Base-by-base conservation (phyloP, 768 basidiomycete species). In the Lactarius trivialis region DNA sequence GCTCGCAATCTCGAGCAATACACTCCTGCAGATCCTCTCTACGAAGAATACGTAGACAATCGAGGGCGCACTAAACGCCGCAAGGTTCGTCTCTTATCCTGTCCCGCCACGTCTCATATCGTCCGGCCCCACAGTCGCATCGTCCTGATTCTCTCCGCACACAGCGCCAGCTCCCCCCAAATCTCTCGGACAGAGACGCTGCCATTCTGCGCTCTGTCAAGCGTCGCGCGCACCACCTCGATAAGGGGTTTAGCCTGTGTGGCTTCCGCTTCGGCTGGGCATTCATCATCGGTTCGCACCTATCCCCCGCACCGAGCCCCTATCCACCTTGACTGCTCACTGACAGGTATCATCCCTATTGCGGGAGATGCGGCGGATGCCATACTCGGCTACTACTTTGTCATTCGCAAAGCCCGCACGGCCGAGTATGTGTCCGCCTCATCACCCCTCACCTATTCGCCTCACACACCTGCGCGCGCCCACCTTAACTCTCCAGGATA, bases 261-360 rank as follows among this genome's bases (percentile, higher is more conserved):
- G 92, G 94, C 11, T 70, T 95, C 57, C 83, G 84, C 14, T 93
- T 96, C 63, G 94, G 94, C 0, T 94, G 88, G 87, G 83, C 91
- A 0, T 89, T 92, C 74, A 72, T 91, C 69, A 88, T 93, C 60
- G 71, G 79, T 80, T 56, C 48, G 77, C 65, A 19, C 34, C 34
- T 6, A 17, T 19, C n/a, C 34, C 11, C 34, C 34, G 11, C 34
- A 34, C 8, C 36, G 7, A 45, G 9, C 11, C 63, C 39, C 4
- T 19, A 8, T 17, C 28, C 7, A 11, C 7, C 14, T 12, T 17
- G 41, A 37, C 17, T 14, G 19, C 54, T 58, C 52, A 32, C 33
- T 34, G 53, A 15, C 24, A 76, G 86, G 87, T 0, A 77, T 90
- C 19, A 71, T 93, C 50, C 91, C 91, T 8, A 74, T 85, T 37